Percentiles rank a stretch among this genome's conserved stretches.
Evolutionary conservation across 2,329 filamentous ascomycete genomes (phyloP).

Genomic region (Phyllosticta citriasiana): DNA sequence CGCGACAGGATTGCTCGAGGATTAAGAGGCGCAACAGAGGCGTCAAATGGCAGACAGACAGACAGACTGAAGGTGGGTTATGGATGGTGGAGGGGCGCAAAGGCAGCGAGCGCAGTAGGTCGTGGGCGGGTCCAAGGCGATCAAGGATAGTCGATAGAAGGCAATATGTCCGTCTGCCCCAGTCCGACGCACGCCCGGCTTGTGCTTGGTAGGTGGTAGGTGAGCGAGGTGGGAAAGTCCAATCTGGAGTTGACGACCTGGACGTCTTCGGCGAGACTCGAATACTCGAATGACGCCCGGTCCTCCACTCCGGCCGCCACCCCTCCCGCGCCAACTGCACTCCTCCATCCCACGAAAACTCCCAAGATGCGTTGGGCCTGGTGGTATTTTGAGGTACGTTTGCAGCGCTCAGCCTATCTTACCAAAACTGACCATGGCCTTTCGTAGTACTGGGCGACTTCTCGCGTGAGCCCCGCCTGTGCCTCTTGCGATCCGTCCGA

Average conservation of each 20-base stretch:
- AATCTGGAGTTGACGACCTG: background rate
- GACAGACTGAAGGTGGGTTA: too few relatives aligned
- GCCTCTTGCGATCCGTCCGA: constrained; percentile 14
- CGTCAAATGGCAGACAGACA: background rate
- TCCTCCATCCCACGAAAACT: background rate
- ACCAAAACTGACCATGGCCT: background rate
- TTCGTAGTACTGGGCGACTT: background rate
- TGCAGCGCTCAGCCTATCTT: background rate
- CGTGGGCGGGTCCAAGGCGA: background rate
- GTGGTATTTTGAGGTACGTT: background rate
- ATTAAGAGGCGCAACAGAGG: background rate
- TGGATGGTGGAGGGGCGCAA: background rate
- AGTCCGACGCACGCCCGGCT: background rate
- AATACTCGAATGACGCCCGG: background rate
- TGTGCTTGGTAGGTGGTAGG: background rate
- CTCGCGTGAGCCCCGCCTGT: constrained; percentile 11
- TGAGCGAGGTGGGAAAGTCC: background rate
- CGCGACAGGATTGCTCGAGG: background rate
- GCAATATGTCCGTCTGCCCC: background rate
- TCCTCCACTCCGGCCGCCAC: background rate
- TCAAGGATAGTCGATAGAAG: background rate
- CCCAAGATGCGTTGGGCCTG: background rate
- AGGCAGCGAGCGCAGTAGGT: too few relatives aligned
- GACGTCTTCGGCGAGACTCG: too few relatives aligned
- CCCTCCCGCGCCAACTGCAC: background rate